These are phyloP conservation scores for Citrus hindsii DNA, from an alignment of 345 rosid species.

Conservation along the genomic window DNA sequence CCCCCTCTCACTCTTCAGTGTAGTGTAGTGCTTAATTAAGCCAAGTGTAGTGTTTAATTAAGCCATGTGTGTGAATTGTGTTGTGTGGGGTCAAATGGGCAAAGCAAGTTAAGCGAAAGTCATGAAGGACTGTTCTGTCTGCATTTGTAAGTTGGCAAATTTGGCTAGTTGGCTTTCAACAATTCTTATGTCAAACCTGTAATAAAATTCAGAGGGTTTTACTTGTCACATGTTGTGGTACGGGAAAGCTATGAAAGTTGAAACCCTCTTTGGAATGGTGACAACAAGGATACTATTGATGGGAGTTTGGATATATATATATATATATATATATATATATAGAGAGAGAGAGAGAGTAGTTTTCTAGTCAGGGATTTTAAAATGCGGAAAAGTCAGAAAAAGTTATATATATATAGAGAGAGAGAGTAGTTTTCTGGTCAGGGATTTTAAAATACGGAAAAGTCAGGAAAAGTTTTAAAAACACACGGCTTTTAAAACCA, in stretches of 20 bases:
- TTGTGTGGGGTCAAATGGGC: not conserved
- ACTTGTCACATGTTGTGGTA: not conserved
- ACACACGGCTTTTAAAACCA: too few species aligned
- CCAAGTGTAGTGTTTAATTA: too few species aligned
- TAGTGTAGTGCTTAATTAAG: too few species aligned
- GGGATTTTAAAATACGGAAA: too few species aligned
- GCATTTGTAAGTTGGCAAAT: not conserved
- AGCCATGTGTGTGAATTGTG: too few species aligned
- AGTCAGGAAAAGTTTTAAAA: too few species aligned
- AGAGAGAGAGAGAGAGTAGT: too few species aligned
- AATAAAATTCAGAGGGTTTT: not conserved
- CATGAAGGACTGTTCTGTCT: too few species aligned
- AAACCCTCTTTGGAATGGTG: not conserved
- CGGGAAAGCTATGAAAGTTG: not conserved
- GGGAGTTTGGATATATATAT: too few species aligned
- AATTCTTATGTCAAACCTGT: not conserved
- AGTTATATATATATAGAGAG: too few species aligned
- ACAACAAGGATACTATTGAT: not conserved
- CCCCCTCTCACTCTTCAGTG: not conserved
- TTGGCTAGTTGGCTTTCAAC: not conserved
- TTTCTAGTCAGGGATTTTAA: fast-evolving
- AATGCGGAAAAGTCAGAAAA: fast-evolving
- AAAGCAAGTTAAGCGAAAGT: not conserved
- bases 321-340: too few species aligned
- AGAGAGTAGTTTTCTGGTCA: fast-evolving